Base-by-base conservation (phyloP, 1,284 basidiomycete species). In the Leucoagaricus sp. region DNA sequence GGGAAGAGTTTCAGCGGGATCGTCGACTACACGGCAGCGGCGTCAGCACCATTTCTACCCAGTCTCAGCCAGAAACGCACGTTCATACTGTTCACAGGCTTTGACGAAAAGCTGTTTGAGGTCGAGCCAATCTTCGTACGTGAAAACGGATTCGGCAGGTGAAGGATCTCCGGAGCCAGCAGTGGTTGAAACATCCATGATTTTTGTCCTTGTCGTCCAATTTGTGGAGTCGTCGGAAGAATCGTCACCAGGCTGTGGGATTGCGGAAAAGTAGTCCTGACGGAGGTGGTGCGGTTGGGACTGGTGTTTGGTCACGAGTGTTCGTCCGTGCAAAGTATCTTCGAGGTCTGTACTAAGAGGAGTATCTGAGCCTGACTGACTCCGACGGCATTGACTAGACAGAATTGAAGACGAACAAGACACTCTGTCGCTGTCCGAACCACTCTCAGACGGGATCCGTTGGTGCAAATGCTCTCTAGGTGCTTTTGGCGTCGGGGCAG, bases 71-170 rank as follows among this genome's bases (percentile, higher is more conserved):
- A n/a, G 45, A 51, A 36, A 73, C 81, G 60, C 64, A 86, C 85
- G 73, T 62, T 87, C 84, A 61, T 83, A 86, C 48, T 77, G 73
- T 57, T 84, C 80, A 4, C 78, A 72, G 9, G 84, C 84, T 51
- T 76, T 75, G 1, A 73, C 69, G 64, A 84, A 86, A 10, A 86
- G 72, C 55, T 83, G 82, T 65, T 86, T 86, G 42, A 87, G 70
- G 67, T 83, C 81, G 58, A 82, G 75, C 86, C 86, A 87, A 63
- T 87, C 85, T 55, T 82, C 75, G 60, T 69, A 78, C 2, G 70
- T 61, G 9, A 61, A 57, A 13, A 31, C 12, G 33, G 41, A 15
- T 5, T 26, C 8, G 1, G 44, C 46, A 10, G 29, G 40, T 4
- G 47, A 41, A 13, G 23, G 45, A 12, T 51, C 55, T 17, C 67